Evolutionary conservation across 2,329 filamentous ascomycete genomes (phyloP), one percentile per base, ranked within the genome.

Genomic region (Trichoderma arundinaceum): DNA sequence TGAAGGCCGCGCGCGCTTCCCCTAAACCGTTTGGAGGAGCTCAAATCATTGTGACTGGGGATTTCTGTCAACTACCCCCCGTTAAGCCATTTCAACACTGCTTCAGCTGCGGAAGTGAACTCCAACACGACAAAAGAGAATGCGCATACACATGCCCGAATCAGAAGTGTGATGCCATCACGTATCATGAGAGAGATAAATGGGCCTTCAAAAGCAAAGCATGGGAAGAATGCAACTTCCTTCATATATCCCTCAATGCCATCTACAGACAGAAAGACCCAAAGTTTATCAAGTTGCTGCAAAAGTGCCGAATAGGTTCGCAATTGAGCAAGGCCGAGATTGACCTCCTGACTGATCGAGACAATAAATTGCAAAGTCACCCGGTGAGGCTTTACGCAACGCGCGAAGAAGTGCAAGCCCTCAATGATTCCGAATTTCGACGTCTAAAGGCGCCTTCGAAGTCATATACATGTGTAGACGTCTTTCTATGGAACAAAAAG

Each of bases 1-100:
- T 75, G 76, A 83, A 84, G 66, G 67, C 59, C 1, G 48, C 64
- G 1, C 53, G 48, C 28, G 15, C 44, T 59, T 33, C 66, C n/a
- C n/a, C n/a, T n/a, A n/a, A n/a, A n/a, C n/a, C 72, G 2, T 75
- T 75, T 57, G 72, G 73, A 1, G 73, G 71, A 0, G 41, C 69
- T 0, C 72, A 75, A 35, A 4, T 75, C 3, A 69, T 75, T 12
- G 59, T 74, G 0, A 73, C 72, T 0, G 73, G 74, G 1, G 87
- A 89, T 68, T 88, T 88, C 65, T 87, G 81, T 68, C 85, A 88
- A 69, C 73, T 89, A 0, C 83, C 87, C 0, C 86, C 86, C 0
- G 85, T 89, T 1, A 83, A 81, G 51, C 85, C 85, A 0, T 88
- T 88, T 53, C 7, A 53, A 1, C 17, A 64, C 19, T 75, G 73